phyloP scores from a whole-genome alignment of 176 grass and related monocot genomes.

The Eleusine indica region DNA sequence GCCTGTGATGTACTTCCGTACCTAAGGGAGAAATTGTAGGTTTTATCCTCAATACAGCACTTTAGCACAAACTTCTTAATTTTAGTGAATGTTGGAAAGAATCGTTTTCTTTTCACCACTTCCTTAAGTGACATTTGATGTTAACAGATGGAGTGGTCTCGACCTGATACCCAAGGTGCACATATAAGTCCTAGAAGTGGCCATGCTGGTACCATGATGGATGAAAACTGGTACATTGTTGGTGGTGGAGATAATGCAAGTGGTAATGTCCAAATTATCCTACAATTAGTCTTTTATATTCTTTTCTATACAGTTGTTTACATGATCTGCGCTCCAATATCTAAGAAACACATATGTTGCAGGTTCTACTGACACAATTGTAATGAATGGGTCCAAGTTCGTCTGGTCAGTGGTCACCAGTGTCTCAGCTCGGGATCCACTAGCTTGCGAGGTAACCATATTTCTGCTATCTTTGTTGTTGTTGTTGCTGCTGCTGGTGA shows the following conservation, averaged over 20 bases:
- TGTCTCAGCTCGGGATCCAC: slow-evolving; percentile 69
- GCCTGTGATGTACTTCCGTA: slow-evolving; percentile 19
- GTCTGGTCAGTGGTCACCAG: slow-evolving; percentile 81
- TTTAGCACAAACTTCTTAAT: slow-evolving; percentile 21
- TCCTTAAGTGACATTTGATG: slow-evolving; percentile 33
- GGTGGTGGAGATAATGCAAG: slow-evolving; percentile 97
- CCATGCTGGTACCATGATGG: slow-evolving; percentile 80
- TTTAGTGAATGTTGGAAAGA: neutral
- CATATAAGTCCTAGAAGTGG: slow-evolving; percentile 88
- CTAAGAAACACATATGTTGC: slow-evolving; percentile 36
- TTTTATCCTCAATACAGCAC: neutral
- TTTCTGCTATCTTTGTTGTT: neutral
- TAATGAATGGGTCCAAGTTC: slow-evolving; percentile 84
- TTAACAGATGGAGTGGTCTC: slow-evolving; percentile 95
- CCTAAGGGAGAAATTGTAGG: neutral
- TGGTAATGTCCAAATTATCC: slow-evolving; percentile 52
- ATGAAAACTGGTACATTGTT: slow-evolving; percentile 96
- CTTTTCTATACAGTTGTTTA: slow-evolving; percentile 1
- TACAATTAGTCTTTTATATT: slow-evolving; percentile 17
- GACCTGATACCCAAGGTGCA: slow-evolving; percentile 86
- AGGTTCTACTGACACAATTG: slow-evolving; percentile 85
- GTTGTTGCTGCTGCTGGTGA: neutral
- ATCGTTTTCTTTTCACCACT: slow-evolving; percentile 18
- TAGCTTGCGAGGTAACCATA: slow-evolving; percentile 87
- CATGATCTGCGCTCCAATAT: slow-evolving; percentile 1